phyloP scores from a whole-genome alignment of 2,329 filamentous ascomycete species.

The Colletotrichum acutatum region DNA sequence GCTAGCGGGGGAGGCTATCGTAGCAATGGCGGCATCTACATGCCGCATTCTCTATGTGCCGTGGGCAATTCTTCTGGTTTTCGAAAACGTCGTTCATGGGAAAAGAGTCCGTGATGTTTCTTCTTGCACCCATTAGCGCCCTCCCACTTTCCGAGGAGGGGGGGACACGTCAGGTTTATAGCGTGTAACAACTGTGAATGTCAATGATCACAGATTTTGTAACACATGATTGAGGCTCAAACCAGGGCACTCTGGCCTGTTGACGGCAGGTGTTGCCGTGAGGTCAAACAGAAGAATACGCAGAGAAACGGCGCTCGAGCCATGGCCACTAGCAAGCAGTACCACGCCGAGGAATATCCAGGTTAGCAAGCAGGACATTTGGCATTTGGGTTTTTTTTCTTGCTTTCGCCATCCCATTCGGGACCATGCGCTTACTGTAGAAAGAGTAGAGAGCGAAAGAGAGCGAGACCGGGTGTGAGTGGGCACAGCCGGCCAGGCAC shows the following conservation, averaged over 20 bases:
- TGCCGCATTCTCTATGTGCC: neutral
- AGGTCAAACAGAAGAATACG: slow-evolving; percentile 7
- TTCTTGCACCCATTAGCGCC: neutral
- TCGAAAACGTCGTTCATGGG: neutral
- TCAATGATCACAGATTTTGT: slow-evolving; percentile 2
- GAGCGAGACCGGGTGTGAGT: slow-evolving; percentile 1
- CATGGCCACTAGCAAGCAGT: neutral
- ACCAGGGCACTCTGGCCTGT: neutral
- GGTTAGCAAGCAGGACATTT: neutral
- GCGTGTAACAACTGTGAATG: slow-evolving; percentile 5
- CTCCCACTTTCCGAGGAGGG: slow-evolving; percentile 26
- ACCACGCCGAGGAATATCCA: slow-evolving; percentile 1
- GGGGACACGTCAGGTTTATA: slow-evolving; percentile 11
- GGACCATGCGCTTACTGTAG: slow-evolving; percentile 3
- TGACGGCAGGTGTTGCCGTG: slow-evolving; percentile 12
- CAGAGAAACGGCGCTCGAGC: slow-evolving; percentile 16
- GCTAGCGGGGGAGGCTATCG: neutral
- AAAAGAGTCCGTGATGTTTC: slow-evolving; percentile 19
- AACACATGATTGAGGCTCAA: neutral
- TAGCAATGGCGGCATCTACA: slow-evolving; percentile 7
- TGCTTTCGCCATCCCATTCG: slow-evolving; percentile 1
- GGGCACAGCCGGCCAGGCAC: slow-evolving; percentile 9
- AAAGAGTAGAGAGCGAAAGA: slow-evolving; percentile 15
- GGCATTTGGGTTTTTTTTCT: slow-evolving; percentile 9
- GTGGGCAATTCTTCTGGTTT: slow-evolving; percentile 3